phyloP scores from a whole-genome alignment of 2,329 filamentous ascomycete species.

The Talaromyces sp. region DNA sequence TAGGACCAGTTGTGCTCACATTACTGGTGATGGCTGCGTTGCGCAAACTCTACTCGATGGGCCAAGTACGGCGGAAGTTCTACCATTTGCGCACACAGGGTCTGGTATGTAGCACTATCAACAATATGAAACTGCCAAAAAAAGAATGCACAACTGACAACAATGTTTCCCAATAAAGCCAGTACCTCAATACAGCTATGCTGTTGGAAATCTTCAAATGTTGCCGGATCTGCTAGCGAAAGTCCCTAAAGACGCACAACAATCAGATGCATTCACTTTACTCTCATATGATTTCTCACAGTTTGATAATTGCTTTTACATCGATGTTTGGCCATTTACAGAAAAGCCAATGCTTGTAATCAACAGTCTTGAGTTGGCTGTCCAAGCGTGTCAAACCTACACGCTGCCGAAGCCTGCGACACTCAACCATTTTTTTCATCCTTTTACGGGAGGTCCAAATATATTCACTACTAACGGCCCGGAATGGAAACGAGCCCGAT shows the following conservation, averaged over 20 bases:
- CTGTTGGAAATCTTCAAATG: neutral
- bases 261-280: neutral
- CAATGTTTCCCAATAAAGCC: no score
- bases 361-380: neutral
- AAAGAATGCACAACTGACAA: no score
- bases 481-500: neutral
- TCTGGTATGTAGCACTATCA: neutral
- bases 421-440: neutral
- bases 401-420: neutral
- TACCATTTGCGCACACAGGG: neutral
- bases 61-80: neutral
- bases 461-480: neutral
- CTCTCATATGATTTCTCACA: neutral
- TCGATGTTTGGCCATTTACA: neutral
- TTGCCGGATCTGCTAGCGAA: neutral
- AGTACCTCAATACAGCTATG: neutral
- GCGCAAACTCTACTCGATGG: no score
- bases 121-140: neutral
- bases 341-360: neutral
- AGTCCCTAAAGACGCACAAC: neutral
- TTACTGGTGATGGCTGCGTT: no score
- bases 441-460: neutral
- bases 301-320: neutral
- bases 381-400: neutral
- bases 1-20: no score